Percentiles rank a stretch among this genome's conserved stretches.
phyloP scores from a whole-genome alignment of 2,329 filamentous ascomycete species.

The Ophiognomonia clavigignenti-juglandacearum region DNA sequence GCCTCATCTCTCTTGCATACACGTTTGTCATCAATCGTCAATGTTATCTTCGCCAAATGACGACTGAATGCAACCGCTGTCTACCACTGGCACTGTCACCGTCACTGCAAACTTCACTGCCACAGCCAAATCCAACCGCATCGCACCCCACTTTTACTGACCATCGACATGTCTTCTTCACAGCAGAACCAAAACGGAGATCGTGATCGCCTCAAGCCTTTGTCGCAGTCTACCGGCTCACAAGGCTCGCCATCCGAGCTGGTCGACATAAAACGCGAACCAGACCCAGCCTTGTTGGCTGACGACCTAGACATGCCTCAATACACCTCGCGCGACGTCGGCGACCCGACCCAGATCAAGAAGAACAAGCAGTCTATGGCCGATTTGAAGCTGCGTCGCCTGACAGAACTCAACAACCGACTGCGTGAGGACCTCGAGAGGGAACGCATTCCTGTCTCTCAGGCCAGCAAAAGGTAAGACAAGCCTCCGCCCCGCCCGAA shows the following conservation, averaged over 20 bases:
- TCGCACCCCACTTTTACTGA: slow-evolving; percentile 8
- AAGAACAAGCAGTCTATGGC: slow-evolving; percentile 99
- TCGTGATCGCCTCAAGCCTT: too few relatives aligned
- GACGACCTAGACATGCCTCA: slow-evolving; percentile 50
- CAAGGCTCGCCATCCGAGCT: slow-evolving; percentile 15
- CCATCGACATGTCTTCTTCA: slow-evolving; percentile 9
- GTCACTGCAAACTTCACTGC: too few relatives aligned
- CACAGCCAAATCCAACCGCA: not conserved
- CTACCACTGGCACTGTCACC: too few relatives aligned
- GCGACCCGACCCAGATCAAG: slow-evolving; percentile 64
- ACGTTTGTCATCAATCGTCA: not conserved
- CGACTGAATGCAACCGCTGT: not conserved
- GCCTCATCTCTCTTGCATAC: not conserved
- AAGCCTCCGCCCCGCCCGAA: not conserved
- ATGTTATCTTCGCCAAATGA: not conserved
- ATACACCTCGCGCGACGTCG: slow-evolving; percentile 63
- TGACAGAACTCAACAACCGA: slow-evolving; percentile 95
- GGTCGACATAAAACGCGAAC: slow-evolving; percentile 17
- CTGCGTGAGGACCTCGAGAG: slow-evolving; percentile 93
- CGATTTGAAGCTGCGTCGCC: slow-evolving; percentile 89
- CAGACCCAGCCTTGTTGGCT: slow-evolving; percentile 24
- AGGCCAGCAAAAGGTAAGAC: slow-evolving; percentile 78
- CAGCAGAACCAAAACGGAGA: slow-evolving; percentile 12
- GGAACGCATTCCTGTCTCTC: slow-evolving; percentile 91
- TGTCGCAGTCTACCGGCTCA: slow-evolving; percentile 12